Base-by-base conservation (phyloP, 768 basidiomycete genomes). In the Chiua virens region DNA sequence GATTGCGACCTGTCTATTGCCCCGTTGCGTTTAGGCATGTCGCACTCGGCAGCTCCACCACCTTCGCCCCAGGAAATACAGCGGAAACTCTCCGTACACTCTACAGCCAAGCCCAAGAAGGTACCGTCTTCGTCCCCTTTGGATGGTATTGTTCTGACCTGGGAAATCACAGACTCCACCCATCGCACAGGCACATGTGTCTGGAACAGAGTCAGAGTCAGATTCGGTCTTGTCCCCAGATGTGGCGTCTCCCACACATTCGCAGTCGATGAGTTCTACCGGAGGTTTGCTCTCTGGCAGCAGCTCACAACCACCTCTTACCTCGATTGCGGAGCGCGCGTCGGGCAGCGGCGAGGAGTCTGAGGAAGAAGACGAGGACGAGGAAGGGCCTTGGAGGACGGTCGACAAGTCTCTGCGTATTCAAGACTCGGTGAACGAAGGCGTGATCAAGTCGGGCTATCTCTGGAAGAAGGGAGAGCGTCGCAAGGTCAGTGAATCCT, bases 391-490 rank as follows among this genome's bases (percentile, higher is more conserved):
- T 8, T 88, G 85, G 85, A 79, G 76, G 63, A 74, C 76, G 30
- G 78, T 76, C 28, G 78, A 77, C 59, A 66, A 70, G 40, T 70
- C 71, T 42, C 73, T 67, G 42, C 70, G 65, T 23, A 68, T 73
- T 39, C 77, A 75, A 49, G 75, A 77, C 50, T 78, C 82, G 4
- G 72, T 74, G 13, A 85, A 85, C 50, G 86, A 87, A 63, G 81
- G 77, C 42, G 84, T 90, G 37, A 78, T 96, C 66, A 96, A 94
- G 72, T 82, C 88, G 21, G 97, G 96, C 1, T 98, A 97, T 74
- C 75, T 98, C 45, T 89, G 86, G 83, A 99, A 99, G 82, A 98
- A 98, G 77, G 96, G 96, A 59, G 92, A 97, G 71, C 81, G 93
- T 51, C 77, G 97, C 70, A 98, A 98, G 88, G 96, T 96, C 57